These are phyloP conservation scores for Antarctomyces pellizariae DNA, from an alignment of 495 filamentous ascomycete species.

Conservation along the genomic window DNA sequence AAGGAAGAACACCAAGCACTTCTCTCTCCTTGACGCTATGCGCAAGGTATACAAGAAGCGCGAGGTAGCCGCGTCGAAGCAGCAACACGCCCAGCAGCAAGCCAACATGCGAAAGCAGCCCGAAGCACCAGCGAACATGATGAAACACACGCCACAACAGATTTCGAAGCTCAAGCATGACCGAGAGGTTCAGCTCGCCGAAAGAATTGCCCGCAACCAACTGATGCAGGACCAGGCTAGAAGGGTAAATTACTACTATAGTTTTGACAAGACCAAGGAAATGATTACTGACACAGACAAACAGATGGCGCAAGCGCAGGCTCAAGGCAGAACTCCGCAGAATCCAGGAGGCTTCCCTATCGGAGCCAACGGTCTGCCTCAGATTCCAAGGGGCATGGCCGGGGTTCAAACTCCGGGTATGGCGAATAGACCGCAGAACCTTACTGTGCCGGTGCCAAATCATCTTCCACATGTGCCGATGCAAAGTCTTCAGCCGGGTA, in stretches of 20 bases:
- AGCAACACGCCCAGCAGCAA: slow-evolving; percentile 49
- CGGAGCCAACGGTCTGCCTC: slow-evolving; percentile 8
- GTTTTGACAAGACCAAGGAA: slow-evolving; percentile 3
- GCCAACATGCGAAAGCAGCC: slow-evolving; percentile 49
- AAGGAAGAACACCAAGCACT: slow-evolving; percentile 57
- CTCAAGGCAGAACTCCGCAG: slow-evolving; percentile 18
- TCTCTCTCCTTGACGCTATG: slow-evolving; percentile 82
- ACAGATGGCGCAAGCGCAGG: slow-evolving; percentile 14
- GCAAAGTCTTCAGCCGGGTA: slow-evolving; percentile 10
- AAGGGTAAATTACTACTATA: slow-evolving; percentile 25
- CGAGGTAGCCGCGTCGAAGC: slow-evolving; percentile 64
- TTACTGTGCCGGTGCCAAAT: slow-evolving; percentile 11
- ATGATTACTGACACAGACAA: slow-evolving; percentile 10
- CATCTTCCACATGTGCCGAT: slow-evolving; percentile 8
- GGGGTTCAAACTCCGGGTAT: slow-evolving; percentile 20
- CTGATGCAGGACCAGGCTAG: slow-evolving; percentile 30
- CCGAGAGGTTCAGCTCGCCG: slow-evolving; percentile 50
- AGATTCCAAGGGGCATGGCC: slow-evolving; percentile 11
- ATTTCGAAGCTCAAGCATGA: slow-evolving; percentile 77
- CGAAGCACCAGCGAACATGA: slow-evolving; percentile 35
- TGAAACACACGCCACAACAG: slow-evolving; percentile 49
- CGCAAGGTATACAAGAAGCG: slow-evolving; percentile 85
- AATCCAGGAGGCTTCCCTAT: slow-evolving; percentile 11
- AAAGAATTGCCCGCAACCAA: slow-evolving; percentile 45
- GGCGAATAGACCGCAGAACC: slow-evolving; percentile 14